Percentiles rank a stretch among this genome's conserved stretches.
These are phyloP conservation scores for Backusella sp. DNA, from an alignment of 192 early-diverging fungal genomes.

Conservation along the genomic window DNA sequence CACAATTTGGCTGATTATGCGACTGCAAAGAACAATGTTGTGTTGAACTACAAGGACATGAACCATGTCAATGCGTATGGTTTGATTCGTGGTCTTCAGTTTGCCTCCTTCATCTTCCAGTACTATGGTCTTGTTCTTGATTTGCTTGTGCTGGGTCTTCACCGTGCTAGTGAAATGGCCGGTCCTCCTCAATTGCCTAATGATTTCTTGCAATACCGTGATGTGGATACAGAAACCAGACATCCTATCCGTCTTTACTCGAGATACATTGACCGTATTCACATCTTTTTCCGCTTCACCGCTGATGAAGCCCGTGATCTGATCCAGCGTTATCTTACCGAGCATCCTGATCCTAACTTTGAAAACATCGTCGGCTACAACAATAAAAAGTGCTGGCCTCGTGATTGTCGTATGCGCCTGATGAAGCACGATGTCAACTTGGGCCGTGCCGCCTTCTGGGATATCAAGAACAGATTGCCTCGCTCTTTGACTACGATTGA, in stretches of 20 bases:
- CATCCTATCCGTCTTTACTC: conserved; percentile 97
- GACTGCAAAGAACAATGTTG: conserved; percentile 99
- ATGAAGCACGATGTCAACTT: conserved; percentile 99
- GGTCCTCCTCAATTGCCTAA: conserved; percentile 91
- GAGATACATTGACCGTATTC: conserved; percentile 90
- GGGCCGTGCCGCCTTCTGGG: conserved; percentile 98
- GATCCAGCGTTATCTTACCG: conserved; percentile 95
- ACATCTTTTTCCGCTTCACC: conserved; percentile 93
- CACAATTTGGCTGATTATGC: conserved; percentile 99
- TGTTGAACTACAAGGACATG: conserved; percentile 98
- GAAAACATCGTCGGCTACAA: conserved; percentile 98
- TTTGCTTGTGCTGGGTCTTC: conserved; percentile 89
- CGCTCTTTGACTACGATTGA: conserved; percentile 96
- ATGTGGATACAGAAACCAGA: conserved; percentile 86
- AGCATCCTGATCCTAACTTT: conserved; percentile 98
- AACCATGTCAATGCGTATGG: conserved; percentile 98
- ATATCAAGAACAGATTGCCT: conserved; percentile 97
- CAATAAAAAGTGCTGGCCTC: conserved; percentile 98
- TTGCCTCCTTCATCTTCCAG: conserved; percentile 97
- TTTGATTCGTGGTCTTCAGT: conserved; percentile 96
- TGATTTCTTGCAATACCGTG: conserved; percentile 96
- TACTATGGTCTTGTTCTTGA: conserved; percentile 98
- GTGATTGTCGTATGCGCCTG: conserved; percentile 97
- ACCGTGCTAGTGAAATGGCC: conserved; percentile 95
- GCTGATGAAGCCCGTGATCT: conserved; percentile 93